Percentiles rank a stretch among this genome's conserved stretches.
Conservation (phyloP, 1,139 yeast genomes). For the Schwanniomyces etchellsii region DNA sequence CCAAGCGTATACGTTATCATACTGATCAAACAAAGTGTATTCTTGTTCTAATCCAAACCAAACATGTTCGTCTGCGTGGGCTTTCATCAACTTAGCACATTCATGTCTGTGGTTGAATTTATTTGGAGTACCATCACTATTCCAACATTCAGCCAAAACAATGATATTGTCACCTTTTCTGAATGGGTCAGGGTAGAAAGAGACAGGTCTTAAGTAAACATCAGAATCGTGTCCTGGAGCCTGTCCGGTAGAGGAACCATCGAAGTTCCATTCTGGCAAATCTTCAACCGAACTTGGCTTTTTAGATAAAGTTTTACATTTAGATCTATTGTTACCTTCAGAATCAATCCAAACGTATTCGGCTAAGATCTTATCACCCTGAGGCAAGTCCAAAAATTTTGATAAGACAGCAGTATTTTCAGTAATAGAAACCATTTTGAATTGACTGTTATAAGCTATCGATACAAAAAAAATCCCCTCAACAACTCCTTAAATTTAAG, state of each 20-base stretch:
- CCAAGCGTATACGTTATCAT: conserved; percentile 93
- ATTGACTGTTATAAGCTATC: too few relatives aligned
- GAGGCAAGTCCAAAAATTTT: conserved; percentile 80
- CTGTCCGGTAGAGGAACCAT: conserved; percentile 97
- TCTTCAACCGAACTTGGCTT: conserved; percentile 72
- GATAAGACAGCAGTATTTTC: conserved; percentile 74
- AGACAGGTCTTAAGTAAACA: conserved; percentile 87
- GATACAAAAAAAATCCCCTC: too few relatives aligned
- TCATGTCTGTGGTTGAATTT: conserved; percentile 97
- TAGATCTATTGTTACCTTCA: conserved; percentile 86
- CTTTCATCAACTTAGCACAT: conserved; percentile 92
- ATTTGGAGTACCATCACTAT: conserved; percentile 98
- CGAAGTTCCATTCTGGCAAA: conserved; percentile 98
- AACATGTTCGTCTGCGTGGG: conserved; percentile 76
- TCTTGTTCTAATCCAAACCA: conserved; percentile 99
- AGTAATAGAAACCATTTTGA: conserved; percentile 38
- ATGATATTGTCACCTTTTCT: conserved; percentile 96
- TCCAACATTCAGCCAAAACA: conserved; percentile 95
- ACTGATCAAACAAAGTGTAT: conserved; percentile 91
- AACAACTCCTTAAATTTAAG: too few relatives aligned
- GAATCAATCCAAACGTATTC: conserved; percentile 99
- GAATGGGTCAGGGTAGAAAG: conserved; percentile 93
- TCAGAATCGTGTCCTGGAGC: conserved; percentile 99
- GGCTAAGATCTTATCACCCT: conserved; percentile 82
- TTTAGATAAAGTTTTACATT: conserved; percentile 79